Base-by-base conservation (phyloP, 2,329 filamentous ascomycete genomes). In the Fusarium scirpi region DNA sequence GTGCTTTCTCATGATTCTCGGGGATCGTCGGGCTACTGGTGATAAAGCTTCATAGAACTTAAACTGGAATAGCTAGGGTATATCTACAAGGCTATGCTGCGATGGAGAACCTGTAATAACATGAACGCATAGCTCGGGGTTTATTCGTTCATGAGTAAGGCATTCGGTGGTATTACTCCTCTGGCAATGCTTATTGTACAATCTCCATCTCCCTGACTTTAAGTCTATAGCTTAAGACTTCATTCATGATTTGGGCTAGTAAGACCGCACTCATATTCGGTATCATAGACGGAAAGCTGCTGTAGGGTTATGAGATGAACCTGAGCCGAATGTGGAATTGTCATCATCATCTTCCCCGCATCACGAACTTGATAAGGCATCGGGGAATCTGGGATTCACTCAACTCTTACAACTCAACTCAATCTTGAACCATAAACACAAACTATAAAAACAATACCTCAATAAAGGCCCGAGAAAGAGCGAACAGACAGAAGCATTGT, bases 341-440 rank as follows among this genome's bases (percentile, higher is more conserved):
- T 34, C 25, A 48, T 52, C 34, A 62, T 62, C 53, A 32, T 48
- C 22, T 70, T 57, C 67, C 67, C 67, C 67, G 63, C 67, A 71
- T 61, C 58, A 61, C 46, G 51, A 44, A 58, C 45, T 63, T 68
- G 29, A 34, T 40, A 59, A 59, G 38, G 24, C 41, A 16, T 41
- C 38, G 48, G 34, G 49, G 4, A 44, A 24, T 18, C 15, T 38
- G 24, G 44, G 48, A 30, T 51, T 46, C 38, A 53, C 43, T 52
- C 30, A 34, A 48, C 38, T 25, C 16, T 40, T 25, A 38, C n/a
- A 48, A 45, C 15, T 29, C 24, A 61, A 54, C 54, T 62, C 44
- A 2, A 34, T 32, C 6, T 45, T 48, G 53, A 24, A 51, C 22
- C 27, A 54, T 6, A 51, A 16, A 38, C 7, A 32, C 30, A 30